Evolutionary conservation across 2,329 filamentous ascomycete species (phyloP).

Genomic region (Microdochium trichocladiopsis): DNA sequence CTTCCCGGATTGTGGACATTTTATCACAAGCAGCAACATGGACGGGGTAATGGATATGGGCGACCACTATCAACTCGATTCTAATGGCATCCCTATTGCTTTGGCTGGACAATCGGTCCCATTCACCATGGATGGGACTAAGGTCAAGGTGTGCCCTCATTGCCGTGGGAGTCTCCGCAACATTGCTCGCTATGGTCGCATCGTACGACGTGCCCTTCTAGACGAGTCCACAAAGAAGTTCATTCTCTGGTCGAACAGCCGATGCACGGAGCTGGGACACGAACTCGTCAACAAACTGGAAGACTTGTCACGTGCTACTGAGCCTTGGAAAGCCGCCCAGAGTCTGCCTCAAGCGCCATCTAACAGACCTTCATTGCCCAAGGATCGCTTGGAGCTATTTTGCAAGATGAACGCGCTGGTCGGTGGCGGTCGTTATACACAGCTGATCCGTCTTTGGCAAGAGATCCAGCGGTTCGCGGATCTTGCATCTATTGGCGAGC

Average conservation of each 20-base stretch:
- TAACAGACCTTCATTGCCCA: neutral
- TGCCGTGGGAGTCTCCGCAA: conserved; percentile 54
- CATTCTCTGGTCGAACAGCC: conserved; percentile 41
- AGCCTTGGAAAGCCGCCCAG: neutral
- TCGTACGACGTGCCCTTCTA: conserved; percentile 51
- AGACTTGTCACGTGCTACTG: conserved; percentile 10
- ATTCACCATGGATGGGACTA: conserved; percentile 34
- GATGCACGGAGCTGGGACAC: conserved; percentile 30
- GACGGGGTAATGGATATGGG: conserved; percentile 53
- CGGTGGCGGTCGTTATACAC: neutral
- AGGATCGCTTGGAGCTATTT: neutral
- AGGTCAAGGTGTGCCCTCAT: conserved; percentile 46
- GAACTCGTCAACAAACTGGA: conserved; percentile 16
- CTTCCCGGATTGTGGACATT: conserved; percentile 56
- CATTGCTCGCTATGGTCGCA: conserved; percentile 53
- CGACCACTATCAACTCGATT: conserved; percentile 37
- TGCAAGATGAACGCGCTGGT: neutral
- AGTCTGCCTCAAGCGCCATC: too few relatives aligned
- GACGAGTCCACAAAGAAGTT: conserved; percentile 61
- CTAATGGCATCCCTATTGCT: conserved; percentile 20
- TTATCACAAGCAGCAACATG: conserved; percentile 51
- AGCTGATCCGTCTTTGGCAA: neutral
- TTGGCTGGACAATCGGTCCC: conserved; percentile 30
- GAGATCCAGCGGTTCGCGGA: neutral
- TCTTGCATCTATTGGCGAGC: neutral